Evolutionary conservation across 345 rosid genomes (phyloP).

Genomic region (Hevea brasiliensis): DNA sequence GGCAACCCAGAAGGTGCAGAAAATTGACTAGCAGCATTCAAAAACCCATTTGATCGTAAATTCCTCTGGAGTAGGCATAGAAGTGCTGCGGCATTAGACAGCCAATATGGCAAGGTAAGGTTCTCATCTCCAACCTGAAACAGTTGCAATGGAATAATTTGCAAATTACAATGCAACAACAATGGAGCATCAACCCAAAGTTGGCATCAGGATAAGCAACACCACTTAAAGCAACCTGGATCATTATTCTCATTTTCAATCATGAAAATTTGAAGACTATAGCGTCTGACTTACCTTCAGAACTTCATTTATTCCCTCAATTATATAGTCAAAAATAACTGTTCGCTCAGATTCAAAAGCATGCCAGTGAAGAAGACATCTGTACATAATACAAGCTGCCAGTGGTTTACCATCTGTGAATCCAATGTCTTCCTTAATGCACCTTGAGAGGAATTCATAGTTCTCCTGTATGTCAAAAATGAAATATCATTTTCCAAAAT

Average conservation of each 20-base stretch:
- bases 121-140: slow-evolving; percentile 80
- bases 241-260: not conserved
- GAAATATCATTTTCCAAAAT: slow-evolving; percentile 6
- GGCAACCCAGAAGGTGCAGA: slow-evolving; percentile 53
- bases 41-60: slow-evolving; percentile 72
- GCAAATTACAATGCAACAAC: not conserved
- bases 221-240: not conserved
- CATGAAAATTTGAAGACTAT: not conserved
- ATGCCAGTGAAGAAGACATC: slow-evolving; percentile 92
- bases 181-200: not conserved
- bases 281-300: slow-evolving; percentile 54
- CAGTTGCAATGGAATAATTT: slow-evolving; percentile 12
- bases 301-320: slow-evolving; percentile 84
- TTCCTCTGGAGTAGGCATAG: slow-evolving; percentile 91
- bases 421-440: slow-evolving; percentile 83
- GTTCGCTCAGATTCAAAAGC: slow-evolving; percentile 93
- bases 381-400: slow-evolving; percentile 85
- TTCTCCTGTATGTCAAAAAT: slow-evolving; percentile 60
- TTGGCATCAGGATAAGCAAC: not conserved
- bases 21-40: slow-evolving; percentile 54
- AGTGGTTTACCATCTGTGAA: slow-evolving; percentile 79
- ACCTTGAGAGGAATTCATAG: slow-evolving; percentile 76
- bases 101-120: slow-evolving; percentile 80
- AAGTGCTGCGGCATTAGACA: slow-evolving; percentile 92
- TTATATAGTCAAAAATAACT: slow-evolving; percentile 77